phyloP scores from a whole-genome alignment of 495 filamentous ascomycete species.

The Elasticomyces elasticus region DNA sequence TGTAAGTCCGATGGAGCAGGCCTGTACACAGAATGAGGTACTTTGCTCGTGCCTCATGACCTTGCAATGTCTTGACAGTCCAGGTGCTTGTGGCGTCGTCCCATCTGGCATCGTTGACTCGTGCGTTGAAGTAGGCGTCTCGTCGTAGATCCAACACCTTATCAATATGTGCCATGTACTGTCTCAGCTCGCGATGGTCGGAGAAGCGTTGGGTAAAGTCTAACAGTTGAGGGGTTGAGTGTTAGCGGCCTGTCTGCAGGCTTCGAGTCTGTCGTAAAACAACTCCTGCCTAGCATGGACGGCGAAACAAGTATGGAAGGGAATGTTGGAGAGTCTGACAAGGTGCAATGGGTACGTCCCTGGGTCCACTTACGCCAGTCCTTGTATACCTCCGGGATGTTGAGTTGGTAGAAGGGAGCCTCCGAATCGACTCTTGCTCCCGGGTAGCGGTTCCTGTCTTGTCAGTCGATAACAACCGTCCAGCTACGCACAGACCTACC shows the following conservation, averaged over 20 bases:
- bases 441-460: constrained; percentile 4
- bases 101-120: constrained; percentile 19
- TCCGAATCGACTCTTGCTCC: constrained; percentile 13
- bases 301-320: too few relatives aligned
- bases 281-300: too few relatives aligned
- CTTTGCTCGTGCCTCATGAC: constrained; percentile 4
- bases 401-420: constrained; percentile 11
- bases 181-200: constrained; percentile 1
- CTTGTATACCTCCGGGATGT: constrained; percentile 7
- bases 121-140: constrained; percentile 25
- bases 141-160: constrained; percentile 24
- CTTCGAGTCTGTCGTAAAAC: too few relatives aligned
- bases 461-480: neutral
- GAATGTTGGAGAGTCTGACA: too few relatives aligned
- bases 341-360: too few relatives aligned
- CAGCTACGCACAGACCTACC: neutral
- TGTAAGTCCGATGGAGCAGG: constrained; percentile 21
- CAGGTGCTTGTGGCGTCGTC: constrained; percentile 9
- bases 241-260: too few relatives aligned
- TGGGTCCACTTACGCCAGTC: too few relatives aligned
- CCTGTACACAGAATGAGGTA: constrained; percentile 22
- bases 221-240: neutral
- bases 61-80: constrained; percentile 20
- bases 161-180: constrained; percentile 29
- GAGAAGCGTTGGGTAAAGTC: constrained; percentile 10